Evolutionary conservation across 2,329 filamentous ascomycete genomes (phyloP).

Genomic region (Sporothrix mexicana): DNA sequence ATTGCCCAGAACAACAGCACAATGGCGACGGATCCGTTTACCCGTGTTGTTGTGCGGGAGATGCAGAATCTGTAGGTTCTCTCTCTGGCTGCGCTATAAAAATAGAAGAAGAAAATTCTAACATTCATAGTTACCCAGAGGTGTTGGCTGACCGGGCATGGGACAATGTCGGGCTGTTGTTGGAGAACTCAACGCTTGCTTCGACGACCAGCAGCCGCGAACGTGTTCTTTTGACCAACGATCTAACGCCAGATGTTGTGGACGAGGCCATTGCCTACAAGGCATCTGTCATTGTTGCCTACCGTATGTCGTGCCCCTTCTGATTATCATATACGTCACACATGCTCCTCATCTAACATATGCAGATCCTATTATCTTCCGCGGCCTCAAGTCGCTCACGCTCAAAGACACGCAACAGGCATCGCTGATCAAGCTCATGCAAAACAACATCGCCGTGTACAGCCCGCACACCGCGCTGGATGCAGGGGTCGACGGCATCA

Average conservation of each 20-base stretch:
- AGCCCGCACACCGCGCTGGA: conserved; percentile 95
- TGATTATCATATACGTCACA: conserved; percentile 2
- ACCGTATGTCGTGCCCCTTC: conserved; percentile 66
- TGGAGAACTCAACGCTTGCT: conserved; percentile 48
- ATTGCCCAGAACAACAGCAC: not conserved
- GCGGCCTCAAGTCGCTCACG: conserved; percentile 86
- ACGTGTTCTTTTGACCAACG: conserved; percentile 72
- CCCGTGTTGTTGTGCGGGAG: not conserved
- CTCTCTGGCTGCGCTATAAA: not conserved
- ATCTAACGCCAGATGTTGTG: conserved; percentile 86
- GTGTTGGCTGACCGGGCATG: conserved; percentile 86
- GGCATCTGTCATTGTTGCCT: conserved; percentile 82
- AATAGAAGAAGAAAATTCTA: too few relatives aligned
- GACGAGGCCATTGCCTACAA: conserved; percentile 83
- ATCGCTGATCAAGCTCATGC: conserved; percentile 79
- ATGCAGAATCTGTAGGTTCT: conserved; percentile 23
- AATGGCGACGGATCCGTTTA: conserved; percentile 10
- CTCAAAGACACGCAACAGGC: conserved; percentile 84
- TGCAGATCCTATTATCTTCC: conserved; percentile 93
- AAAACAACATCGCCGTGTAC: conserved; percentile 92
- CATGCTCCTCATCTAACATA: conserved; percentile 28
- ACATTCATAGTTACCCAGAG: conserved; percentile 75
- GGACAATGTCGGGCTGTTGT: conserved; percentile 92
- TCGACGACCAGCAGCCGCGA: conserved; percentile 42
- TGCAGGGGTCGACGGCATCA: conserved; percentile 81